Percentiles rank a stretch among this genome's conserved stretches.
Conservation (phyloP, 2,329 filamentous ascomycete species). For the Exophiala spinifera region DNA sequence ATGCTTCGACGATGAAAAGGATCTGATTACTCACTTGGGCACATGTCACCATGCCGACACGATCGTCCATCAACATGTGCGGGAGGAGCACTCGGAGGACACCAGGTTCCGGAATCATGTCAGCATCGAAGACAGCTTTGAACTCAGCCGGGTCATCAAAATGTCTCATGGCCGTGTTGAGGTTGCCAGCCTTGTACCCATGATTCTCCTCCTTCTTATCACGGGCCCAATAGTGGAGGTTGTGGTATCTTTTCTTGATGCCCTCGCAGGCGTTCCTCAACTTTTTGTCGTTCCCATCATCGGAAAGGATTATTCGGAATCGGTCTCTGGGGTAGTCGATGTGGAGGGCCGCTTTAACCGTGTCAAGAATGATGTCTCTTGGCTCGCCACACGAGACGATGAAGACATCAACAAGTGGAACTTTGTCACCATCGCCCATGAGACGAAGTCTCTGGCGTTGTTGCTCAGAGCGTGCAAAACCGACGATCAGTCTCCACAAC, state of each 20-base stretch:
- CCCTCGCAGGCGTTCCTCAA: slow-evolving; percentile 36
- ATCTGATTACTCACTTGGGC: slow-evolving; percentile 27
- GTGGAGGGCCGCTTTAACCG: slow-evolving; percentile 50
- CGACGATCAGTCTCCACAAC: slow-evolving; percentile 11
- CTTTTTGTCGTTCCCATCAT: slow-evolving; percentile 44
- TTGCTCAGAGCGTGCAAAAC: slow-evolving; percentile 52
- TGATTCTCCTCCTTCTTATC: slow-evolving; percentile 38
- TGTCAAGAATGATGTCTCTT: slow-evolving; percentile 54
- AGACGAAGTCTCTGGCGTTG: slow-evolving; percentile 28
- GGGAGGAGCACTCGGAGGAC: slow-evolving; percentile 39
- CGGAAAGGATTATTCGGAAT: slow-evolving; percentile 53
- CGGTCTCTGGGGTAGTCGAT: slow-evolving; percentile 52
- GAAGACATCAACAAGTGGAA: slow-evolving; percentile 55
- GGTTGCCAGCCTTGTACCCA: slow-evolving; percentile 39
- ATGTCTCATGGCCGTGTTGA: slow-evolving; percentile 42
- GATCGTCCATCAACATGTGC: slow-evolving; percentile 33
- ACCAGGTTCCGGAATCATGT: slow-evolving; percentile 51
- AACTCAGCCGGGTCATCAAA: slow-evolving; percentile 47
- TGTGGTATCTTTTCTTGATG: slow-evolving; percentile 36
- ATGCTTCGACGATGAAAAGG: not conserved
- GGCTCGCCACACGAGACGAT: slow-evolving; percentile 58
- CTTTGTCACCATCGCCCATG: slow-evolving; percentile 39
- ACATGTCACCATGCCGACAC: slow-evolving; percentile 34
- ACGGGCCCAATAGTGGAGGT: slow-evolving; percentile 43
- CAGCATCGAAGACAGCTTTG: slow-evolving; percentile 63